Percentiles rank a stretch among this genome's conserved stretches.
phyloP scores from a whole-genome alignment of 83 land plant genomes.

The Picea abies region DNA sequence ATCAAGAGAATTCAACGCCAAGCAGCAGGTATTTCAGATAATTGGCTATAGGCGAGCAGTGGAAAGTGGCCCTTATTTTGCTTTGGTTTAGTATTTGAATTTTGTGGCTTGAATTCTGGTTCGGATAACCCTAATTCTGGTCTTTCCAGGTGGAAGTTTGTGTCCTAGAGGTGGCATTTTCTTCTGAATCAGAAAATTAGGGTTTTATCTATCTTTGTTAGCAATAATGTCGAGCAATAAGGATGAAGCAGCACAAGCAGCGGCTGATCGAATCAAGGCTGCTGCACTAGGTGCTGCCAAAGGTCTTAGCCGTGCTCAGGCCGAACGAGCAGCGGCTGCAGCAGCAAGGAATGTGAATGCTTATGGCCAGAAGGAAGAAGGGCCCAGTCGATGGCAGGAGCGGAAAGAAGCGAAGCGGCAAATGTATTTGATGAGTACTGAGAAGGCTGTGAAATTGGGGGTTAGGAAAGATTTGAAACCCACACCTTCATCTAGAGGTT shows the following conservation, averaged over 20 bases:
- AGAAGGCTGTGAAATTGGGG: conserved; percentile 87
- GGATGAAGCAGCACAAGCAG: conserved; percentile 69
- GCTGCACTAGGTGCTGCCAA: conserved; percentile 85
- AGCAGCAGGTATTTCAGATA: too few relatives aligned
- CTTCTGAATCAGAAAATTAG: too few relatives aligned
- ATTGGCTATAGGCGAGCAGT: too few relatives aligned
- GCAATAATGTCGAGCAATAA: too few relatives aligned
- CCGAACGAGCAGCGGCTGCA: conserved; percentile 90
- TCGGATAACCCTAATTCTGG: too few relatives aligned
- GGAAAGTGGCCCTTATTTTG: too few relatives aligned
- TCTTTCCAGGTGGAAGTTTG: too few relatives aligned
- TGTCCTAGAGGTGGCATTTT: too few relatives aligned
- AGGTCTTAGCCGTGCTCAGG: conserved; percentile 92
- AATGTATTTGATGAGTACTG: conserved; percentile 98
- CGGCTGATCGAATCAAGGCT: conserved; percentile 90
- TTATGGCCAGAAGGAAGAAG: conserved; percentile 98
- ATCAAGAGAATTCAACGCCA: too few relatives aligned
- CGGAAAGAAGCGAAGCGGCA: conserved; percentile 95
- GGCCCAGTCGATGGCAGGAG: conserved; percentile 99
- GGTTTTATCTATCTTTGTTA: too few relatives aligned
- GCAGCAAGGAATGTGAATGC: conserved; percentile 96
- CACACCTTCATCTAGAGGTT: conserved; percentile 32
- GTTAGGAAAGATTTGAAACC: conserved; percentile 74
- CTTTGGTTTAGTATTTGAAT: too few relatives aligned
- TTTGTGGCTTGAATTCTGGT: too few relatives aligned